These are phyloP conservation scores for Spathaspora gorwiae DNA, from an alignment of 805 yeast genomes.

Conservation along the genomic window DNA sequence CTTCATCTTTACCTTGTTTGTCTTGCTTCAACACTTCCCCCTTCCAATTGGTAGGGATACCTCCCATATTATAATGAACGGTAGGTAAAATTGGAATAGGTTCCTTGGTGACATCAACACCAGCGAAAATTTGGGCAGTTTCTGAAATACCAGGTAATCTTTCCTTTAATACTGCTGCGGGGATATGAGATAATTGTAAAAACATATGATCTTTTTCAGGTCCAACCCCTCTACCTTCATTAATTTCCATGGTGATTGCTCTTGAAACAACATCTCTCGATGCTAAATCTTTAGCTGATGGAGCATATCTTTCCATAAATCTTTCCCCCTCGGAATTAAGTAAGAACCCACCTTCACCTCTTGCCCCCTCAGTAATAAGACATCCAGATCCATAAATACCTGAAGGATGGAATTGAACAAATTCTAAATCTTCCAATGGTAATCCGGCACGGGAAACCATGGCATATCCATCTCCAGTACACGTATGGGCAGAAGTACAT, in stretches of 20 bases:
- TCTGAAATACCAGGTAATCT: conserved; percentile 99
- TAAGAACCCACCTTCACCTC: conserved; percentile 99
- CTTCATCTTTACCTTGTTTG: conserved; percentile 82
- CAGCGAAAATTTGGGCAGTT: conserved; percentile 97
- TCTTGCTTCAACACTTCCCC: conserved; percentile 90
- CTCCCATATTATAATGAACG: conserved; percentile 99
- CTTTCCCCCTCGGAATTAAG: conserved; percentile 98
- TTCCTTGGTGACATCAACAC: conserved; percentile 99
- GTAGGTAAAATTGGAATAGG: conserved; percentile 98
- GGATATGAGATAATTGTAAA: conserved; percentile 92
- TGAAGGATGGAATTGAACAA: conserved; percentile 98
- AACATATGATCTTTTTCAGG: conserved; percentile 92
- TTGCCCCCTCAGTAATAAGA: conserved; percentile 97
- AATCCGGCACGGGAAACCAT: conserved; percentile 98
- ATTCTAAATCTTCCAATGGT: conserved; percentile 96
- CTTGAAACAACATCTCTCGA: conserved; percentile 98
- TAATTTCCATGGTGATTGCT: conserved; percentile 97
- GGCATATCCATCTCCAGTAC: conserved; percentile 99
- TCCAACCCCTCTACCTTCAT: conserved; percentile 99
- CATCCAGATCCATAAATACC: conserved; percentile 99
- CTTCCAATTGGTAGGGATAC: conserved; percentile 96
- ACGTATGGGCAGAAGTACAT: conserved; percentile 99
- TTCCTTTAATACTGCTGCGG: conserved; percentile 87
- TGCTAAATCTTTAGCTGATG: conserved; percentile 97
- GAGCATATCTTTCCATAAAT: conserved; percentile 99